A percentile compares a stretch with the other conserved stretches of the same genome.
Evolutionary conservation across 2,329 filamentous ascomycete species (phyloP).

Genomic region (Nothophoma quercina): DNA sequence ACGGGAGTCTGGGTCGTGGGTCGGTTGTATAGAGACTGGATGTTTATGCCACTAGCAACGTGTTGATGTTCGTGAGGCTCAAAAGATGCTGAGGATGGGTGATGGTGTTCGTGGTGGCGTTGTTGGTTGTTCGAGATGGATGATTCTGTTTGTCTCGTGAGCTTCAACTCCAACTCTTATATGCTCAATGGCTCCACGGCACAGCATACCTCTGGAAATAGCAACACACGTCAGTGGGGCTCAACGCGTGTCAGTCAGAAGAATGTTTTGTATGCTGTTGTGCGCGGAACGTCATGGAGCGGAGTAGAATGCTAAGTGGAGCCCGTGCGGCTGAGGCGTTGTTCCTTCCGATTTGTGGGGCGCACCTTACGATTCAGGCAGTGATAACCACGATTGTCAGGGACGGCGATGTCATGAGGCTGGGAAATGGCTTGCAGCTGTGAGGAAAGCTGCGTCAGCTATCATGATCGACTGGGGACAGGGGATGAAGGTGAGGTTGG

Average conservation of each 20-base stretch:
- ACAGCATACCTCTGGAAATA: constrained; percentile 13
- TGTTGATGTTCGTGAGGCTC: constrained; percentile 8
- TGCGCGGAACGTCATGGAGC: constrained; percentile 19
- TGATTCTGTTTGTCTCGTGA: neutral
- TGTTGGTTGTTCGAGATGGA: constrained; percentile 2
- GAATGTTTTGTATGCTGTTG: neutral
- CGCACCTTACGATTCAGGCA: constrained; percentile 14
- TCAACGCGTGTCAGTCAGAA: constrained; percentile 16
- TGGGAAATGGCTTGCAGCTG: constrained; percentile 3
- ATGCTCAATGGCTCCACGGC: neutral
- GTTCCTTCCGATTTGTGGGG: constrained; percentile 20
- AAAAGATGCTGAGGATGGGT: neutral
- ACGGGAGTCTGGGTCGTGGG: constrained; percentile 2
- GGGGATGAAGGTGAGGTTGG: constrained; percentile 3
- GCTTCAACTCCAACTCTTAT: constrained; percentile 1
- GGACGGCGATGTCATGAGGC: constrained; percentile 15
- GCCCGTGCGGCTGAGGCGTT: constrained; percentile 23
- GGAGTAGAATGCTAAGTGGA: constrained; percentile 7
- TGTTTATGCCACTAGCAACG: constrained; percentile 1
- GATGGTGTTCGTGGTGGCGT: neutral
- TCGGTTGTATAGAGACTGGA: neutral
- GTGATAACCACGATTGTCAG: constrained; percentile 17
- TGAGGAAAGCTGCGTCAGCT: constrained; percentile 8
- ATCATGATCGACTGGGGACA: constrained; percentile 1
- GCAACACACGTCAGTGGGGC: constrained; percentile 12